Base-by-base conservation (phyloP, 2,329 filamentous ascomycete genomes). In the Anthostomella pinea region DNA sequence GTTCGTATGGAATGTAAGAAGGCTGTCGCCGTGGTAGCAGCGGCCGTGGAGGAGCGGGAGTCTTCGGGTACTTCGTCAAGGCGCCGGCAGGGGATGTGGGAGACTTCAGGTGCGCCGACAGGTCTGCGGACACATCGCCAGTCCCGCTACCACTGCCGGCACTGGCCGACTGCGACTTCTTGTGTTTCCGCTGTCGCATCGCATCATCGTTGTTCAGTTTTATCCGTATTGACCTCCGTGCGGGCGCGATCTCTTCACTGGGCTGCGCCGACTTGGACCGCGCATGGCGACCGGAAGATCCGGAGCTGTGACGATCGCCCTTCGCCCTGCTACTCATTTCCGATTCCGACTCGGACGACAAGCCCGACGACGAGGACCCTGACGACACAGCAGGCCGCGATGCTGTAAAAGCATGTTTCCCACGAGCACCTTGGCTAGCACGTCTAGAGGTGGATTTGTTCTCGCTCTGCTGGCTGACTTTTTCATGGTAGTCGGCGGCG, bases 41-140 rank as follows among this genome's bases (percentile, higher is more conserved):
- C 4, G 93, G 93, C 43, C 91, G 79, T 29, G 93, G 93, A 30
- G 93, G 90, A 24, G 86, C 84, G 14, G 90, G 91, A 17, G 86
- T 85, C 58, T 88, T 87, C 34, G 93, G 91, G 59, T 97, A 98
- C 64, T 83, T 89, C 17, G 87, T 95, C 53, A 95, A 70, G 54
- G 76, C 81, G 10, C 81, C 77, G 17, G 81, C 76, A 34, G 89
- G 85, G 18, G 90, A 95, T 3, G 88, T 94, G 3, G 93, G 93
- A 10, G 93, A 97, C 62, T 98, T 98, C 44, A 98, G 73, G 41
- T 87, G 87, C 32, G 87, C 84, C 6, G 88, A 81, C 41, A 87
- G 70, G 41, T 82, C 73, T 35, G 63, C 62, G n/a, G 64, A 45
- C 17, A 57, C 52, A 10, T 58, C 59, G 33, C 57, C 54, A 29